Evolutionary conservation across 768 basidiomycete species (phyloP), one percentile per base, ranked within the genome.

Genomic region (Lentinus tigrinus): DNA sequence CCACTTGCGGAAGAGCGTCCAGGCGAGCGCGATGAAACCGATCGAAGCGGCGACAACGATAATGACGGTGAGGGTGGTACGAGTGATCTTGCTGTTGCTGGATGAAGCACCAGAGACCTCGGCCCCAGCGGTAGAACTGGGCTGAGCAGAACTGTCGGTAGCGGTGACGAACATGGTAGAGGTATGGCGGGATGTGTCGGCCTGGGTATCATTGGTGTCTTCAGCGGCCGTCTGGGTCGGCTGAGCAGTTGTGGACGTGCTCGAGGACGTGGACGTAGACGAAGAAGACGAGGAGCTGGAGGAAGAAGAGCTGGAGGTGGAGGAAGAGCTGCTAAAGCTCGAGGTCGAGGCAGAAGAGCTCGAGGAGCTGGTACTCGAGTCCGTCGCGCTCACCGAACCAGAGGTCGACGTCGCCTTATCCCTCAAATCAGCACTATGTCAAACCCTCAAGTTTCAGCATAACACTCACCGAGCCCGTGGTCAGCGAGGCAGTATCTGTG

Each of bases 1-100:
- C 89, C 91, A 93, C 73, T 94, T 93, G 76, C 93, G 88, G 78
- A 94, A 89, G 68, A 93, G 74, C 47, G 92, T 95, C 93, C 93
- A 95, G 61, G 88, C 77, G 64, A 93, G 84, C 56, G 81, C 80
- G 51, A 88, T 68, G 28, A 80, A 88, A 51, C 84, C 93, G 42
- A 93, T 65, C 46, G 78, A 84, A 6, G 87, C 79, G 4, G 83
- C 93, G 51, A 91, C 77, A 50, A 83, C 81, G 65, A 92, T 87
- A 64, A 95, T 74, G 42, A 84, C 78, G 17, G 85, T 91, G 53
- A 81, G 62, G 1, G 78, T 77, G 23, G 77, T 72, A 47, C 71
- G 72, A 9, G 76, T 74, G 58, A 78, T 68, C 54, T 83, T 72
- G 4, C 82, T 75, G 51, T 23, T 17, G 34, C 72, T 78, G 57